A percentile compares a stretch with the other conserved stretches of the same genome.
These are phyloP conservation scores for Kazachstania bromeliacearum DNA, from an alignment of 805 yeast genomes.

Conservation along the genomic window DNA sequence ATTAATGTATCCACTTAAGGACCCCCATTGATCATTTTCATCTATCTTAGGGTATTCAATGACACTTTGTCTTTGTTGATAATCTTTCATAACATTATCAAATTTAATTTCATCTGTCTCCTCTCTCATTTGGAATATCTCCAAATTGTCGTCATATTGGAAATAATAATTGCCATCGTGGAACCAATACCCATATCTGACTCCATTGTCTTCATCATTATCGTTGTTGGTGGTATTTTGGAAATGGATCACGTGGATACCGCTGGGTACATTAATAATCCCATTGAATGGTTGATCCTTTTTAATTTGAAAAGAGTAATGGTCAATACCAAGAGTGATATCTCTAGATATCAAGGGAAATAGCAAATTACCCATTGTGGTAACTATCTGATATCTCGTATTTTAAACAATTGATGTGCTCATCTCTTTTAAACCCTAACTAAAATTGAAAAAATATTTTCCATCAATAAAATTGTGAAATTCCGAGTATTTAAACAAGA, in stretches of 20 bases:
- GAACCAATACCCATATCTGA: conserved; percentile 29
- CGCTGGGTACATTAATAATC: conserved; percentile 18
- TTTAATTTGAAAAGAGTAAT: conserved; percentile 17
- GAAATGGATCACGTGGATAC: conserved; percentile 23
- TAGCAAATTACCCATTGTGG: conserved; percentile 5
- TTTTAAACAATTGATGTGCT: too few species aligned
- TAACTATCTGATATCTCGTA: too few species aligned
- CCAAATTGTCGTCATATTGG: conserved; percentile 10
- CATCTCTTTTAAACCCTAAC: too few species aligned
- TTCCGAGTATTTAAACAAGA: not conserved
- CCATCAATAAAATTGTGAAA: not conserved
- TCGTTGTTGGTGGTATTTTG: conserved; percentile 6
- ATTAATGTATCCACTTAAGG: conserved; percentile 8
- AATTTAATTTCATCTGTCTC: conserved; percentile 11
- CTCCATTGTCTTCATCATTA: conserved; percentile 7
- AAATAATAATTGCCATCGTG: conserved; percentile 7
- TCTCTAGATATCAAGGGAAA: conserved; percentile 8
- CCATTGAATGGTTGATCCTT: conserved; percentile 21
- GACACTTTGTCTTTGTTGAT: conserved; percentile 10
- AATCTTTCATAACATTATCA: conserved; percentile 5
- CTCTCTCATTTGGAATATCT: conserved; percentile 10
- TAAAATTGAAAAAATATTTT: too few species aligned
- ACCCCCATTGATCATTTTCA: conserved; percentile 15
- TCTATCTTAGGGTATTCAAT: conserved; percentile 17
- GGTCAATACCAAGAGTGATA: conserved; percentile 22